These are phyloP conservation scores for Colletotrichum neosansevieriae DNA, from an alignment of 2,329 filamentous ascomycete genomes.

Conservation along the genomic window DNA sequence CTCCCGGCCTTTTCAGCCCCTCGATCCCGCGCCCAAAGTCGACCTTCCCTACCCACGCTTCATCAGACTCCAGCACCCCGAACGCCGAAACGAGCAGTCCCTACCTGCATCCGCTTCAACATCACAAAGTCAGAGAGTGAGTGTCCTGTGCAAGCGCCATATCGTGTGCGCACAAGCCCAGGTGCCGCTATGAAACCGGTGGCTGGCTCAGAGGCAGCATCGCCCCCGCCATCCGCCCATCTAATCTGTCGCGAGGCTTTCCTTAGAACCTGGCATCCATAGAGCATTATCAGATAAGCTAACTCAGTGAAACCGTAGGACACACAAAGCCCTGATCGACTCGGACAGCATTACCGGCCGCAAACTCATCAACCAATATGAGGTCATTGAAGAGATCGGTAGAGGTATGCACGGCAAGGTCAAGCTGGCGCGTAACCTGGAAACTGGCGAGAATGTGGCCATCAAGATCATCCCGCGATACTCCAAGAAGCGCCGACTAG, in stretches of 20 bases:
- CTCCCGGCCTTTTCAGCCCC: slow-evolving; percentile 72
- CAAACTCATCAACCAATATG: slow-evolving; percentile 97
- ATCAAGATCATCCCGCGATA: slow-evolving; percentile 99
- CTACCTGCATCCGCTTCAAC: slow-evolving; percentile 77
- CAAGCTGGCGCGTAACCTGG: slow-evolving; percentile 87
- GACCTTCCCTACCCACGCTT: slow-evolving; percentile 53
- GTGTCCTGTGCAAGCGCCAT: slow-evolving; percentile 49
- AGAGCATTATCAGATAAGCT: slow-evolving; percentile 27
- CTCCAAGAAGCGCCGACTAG: slow-evolving; percentile 92
- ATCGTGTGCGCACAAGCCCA: not conserved
- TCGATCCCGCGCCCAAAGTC: slow-evolving; percentile 55
- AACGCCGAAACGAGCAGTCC: slow-evolving; percentile 65
- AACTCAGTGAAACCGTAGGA: slow-evolving; percentile 61
- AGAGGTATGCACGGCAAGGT: slow-evolving; percentile 98
- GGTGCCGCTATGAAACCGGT: not conserved
- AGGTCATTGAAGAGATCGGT: slow-evolving; percentile 95
- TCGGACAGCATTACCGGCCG: slow-evolving; percentile 89
- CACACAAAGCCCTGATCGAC: slow-evolving; percentile 91
- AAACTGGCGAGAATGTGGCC: slow-evolving; percentile 83
- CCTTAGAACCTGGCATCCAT: slow-evolving; percentile 21
- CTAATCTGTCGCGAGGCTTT: slow-evolving; percentile 7
- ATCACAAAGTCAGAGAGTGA: slow-evolving; percentile 82
- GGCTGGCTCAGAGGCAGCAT: not conserved
- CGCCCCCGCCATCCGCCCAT: slow-evolving; percentile 25
- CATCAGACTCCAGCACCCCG: slow-evolving; percentile 68